Evolutionary conservation across 345 rosid genomes (phyloP).

Genomic region (Lenwebbia sp.): DNA sequence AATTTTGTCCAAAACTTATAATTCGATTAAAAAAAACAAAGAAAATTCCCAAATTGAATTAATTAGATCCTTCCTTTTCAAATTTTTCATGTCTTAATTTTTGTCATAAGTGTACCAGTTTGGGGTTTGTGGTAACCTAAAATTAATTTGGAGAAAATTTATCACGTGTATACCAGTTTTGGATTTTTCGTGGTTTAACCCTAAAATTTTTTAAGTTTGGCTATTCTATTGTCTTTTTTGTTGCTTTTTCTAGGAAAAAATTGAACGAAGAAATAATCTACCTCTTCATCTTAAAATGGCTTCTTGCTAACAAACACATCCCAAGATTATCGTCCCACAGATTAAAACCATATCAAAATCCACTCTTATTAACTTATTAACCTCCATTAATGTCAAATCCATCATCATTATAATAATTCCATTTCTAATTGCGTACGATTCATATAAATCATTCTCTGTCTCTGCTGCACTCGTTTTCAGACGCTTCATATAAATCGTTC

Average conservation of each 20-base stretch:
- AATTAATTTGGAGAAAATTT: no score
- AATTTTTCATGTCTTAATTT: no score
- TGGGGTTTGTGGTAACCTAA: no score
- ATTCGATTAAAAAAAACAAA: no score
- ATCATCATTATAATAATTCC: background rate
- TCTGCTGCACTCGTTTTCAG: background rate
- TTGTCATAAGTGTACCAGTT: no score
- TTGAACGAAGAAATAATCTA: background rate
- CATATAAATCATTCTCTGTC: background rate
- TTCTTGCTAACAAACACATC: background rate
- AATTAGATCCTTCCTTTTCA: no score
- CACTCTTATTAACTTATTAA: background rate
- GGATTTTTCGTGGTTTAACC: no score
- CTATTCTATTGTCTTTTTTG: background rate
- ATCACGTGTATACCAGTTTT: no score
- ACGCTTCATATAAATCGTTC: no score
- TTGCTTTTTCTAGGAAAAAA: background rate
- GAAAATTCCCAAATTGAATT: no score
- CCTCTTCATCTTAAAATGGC: background rate
- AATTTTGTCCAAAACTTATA: no score
- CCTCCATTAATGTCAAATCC: background rate
- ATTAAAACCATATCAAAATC: background rate
- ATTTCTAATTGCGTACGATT: background rate
- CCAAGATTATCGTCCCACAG: background rate
- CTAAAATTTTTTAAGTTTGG: background rate